phyloP scores from a whole-genome alignment of 192 early-diverging fungal genomes.

The Chytriomyces sp. region DNA sequence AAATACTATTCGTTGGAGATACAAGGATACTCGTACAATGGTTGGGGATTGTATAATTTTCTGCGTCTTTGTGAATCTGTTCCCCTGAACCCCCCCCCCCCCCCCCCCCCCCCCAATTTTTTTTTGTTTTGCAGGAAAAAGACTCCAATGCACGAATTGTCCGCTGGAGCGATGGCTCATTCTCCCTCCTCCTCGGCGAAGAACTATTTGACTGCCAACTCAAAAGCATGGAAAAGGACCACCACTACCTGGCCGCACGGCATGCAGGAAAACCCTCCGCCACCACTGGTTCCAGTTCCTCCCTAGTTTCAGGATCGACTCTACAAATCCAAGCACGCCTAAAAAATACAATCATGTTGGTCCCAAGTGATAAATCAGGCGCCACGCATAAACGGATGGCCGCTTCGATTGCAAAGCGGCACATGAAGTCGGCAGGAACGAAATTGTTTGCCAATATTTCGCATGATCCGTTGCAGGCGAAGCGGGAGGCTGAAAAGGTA shows the following conservation, averaged over 20 bases:
- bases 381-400: constrained; percentile 71
- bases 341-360: constrained; percentile 67
- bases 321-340: constrained; percentile 73
- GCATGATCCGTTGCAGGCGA: constrained; percentile 70
- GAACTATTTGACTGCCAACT: constrained; percentile 74
- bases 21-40: constrained; percentile 29
- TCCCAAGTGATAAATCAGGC: constrained; percentile 59
- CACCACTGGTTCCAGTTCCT: background rate
- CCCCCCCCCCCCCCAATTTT: too few species aligned
- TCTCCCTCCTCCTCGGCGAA: constrained; percentile 73
- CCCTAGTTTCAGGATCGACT: constrained; percentile 28
- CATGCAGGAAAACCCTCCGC: constrained; percentile 29
- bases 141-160: constrained; percentile 80
- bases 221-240: constrained; percentile 56
- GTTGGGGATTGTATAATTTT: background rate
- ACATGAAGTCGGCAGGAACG: constrained; percentile 67
- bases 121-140: constrained; percentile 39
- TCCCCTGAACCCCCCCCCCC: too few species aligned
- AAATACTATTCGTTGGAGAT: constrained; percentile 80
- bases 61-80: background rate
- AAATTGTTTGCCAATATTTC: constrained; percentile 64
- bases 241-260: constrained; percentile 67
- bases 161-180: constrained; percentile 76
- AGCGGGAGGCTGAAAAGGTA: constrained; percentile 66
- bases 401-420: constrained; percentile 67